A percentile compares a stretch with the other conserved stretches of the same genome.
Conservation (phyloP, 805 yeast species). For the Metahyphopichia silvanorum region DNA sequence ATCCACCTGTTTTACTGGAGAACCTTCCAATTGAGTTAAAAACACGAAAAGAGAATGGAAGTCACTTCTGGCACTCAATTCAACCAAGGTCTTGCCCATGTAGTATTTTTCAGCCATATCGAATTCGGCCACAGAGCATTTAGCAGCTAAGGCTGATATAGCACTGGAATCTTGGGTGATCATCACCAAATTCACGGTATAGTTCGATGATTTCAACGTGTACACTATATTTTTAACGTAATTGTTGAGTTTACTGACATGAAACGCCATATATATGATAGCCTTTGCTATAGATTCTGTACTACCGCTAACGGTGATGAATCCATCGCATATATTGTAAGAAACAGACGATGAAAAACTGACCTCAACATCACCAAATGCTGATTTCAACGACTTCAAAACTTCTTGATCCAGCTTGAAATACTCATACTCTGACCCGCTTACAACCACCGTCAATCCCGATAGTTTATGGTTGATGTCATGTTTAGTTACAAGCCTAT, state of each 20-base stretch:
- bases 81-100: neutral
- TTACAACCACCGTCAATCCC: slow-evolving; percentile 12
- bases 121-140: too few relatives aligned
- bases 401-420: slow-evolving; percentile 20
- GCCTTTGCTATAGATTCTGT: slow-evolving; percentile 17
- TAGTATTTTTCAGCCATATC: neutral
- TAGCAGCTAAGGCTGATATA: neutral
- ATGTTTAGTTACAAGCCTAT: neutral
- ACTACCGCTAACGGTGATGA: slow-evolving; percentile 24
- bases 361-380: too few relatives aligned
- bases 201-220: slow-evolving; percentile 33
- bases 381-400: too few relatives aligned
- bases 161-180: slow-evolving; percentile 1
- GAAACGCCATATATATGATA: slow-evolving; percentile 22
- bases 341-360: slow-evolving; percentile 5
- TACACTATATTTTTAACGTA: slow-evolving; percentile 14
- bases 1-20: too few relatives aligned
- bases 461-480: too few relatives aligned
- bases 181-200: slow-evolving; percentile 11
- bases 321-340: slow-evolving; percentile 7
- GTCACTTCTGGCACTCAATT: slow-evolving; percentile 14
- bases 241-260: slow-evolving; percentile 25
- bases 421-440: slow-evolving; percentile 22
- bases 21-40: too few relatives aligned
- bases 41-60: slow-evolving; percentile 16